Conservation (phyloP, 1,284 basidiomycete species). For the Ganoderma boninense region DNA sequence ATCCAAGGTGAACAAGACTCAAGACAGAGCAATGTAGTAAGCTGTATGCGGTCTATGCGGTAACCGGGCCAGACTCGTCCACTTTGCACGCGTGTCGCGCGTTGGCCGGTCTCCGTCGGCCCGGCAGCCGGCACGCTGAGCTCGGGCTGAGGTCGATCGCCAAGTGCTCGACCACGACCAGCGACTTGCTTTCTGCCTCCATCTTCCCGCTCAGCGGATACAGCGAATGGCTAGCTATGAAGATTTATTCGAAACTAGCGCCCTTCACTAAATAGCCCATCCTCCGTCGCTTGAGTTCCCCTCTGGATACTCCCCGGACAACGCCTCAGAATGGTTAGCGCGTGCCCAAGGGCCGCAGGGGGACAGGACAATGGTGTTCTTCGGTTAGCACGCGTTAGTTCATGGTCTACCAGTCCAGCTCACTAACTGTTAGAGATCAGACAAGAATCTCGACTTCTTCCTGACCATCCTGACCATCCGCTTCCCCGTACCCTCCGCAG, state of each 20-base stretch:
- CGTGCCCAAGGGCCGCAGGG: slow-evolving; percentile 35
- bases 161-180: no score
- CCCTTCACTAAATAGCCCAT: slow-evolving; percentile 73
- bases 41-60: no score
- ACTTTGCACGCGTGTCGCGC: no score
- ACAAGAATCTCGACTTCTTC: slow-evolving; percentile 79
- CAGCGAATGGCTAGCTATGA: slow-evolving; percentile 53
- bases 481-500: slow-evolving; percentile 45
- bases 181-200: background rate
- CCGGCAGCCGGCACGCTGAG: no score
- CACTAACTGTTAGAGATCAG: slow-evolving; percentile 42
- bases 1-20: no score
- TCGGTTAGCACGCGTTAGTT: slow-evolving; percentile 59
- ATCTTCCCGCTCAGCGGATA: background rate
- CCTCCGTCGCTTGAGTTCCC: slow-evolving; percentile 70
- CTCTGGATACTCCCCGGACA: slow-evolving; percentile 43
- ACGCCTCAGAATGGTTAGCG: slow-evolving; percentile 64
- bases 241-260: slow-evolving; percentile 68
- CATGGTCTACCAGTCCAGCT: background rate
- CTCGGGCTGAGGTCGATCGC: no score
- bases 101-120: no score
- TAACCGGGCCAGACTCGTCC: no score
- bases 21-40: no score
- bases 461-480: slow-evolving; percentile 60
- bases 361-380: slow-evolving; percentile 69